Percentiles rank a stretch among this genome's conserved stretches.
Conservation (phyloP, 768 basidiomycete genomes). For the Goffeauzyma gilvescens region DNA sequence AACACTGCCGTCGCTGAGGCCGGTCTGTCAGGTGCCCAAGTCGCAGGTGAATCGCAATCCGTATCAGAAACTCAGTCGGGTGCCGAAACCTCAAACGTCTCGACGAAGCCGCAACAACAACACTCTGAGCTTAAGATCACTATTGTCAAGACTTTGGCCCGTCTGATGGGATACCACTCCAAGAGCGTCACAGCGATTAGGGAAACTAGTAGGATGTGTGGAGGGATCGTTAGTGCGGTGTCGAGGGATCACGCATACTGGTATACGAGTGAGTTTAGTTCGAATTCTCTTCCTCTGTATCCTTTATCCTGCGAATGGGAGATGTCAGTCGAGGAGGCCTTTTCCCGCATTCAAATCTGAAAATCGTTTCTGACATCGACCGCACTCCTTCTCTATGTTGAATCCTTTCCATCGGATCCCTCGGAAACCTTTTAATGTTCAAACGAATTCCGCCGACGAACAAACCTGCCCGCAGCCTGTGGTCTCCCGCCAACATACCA, state of each 20-base stretch:
- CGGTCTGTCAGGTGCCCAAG: too few relatives aligned
- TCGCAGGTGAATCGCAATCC: too few relatives aligned
- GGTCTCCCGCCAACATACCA: slow-evolving; percentile 80
- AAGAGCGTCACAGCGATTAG: slow-evolving; percentile 34
- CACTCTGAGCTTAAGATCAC: slow-evolving; percentile 22
- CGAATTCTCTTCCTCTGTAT: too few relatives aligned
- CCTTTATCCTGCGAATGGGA: too few relatives aligned
- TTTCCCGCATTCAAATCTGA: too few relatives aligned
- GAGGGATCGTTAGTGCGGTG: slow-evolving; percentile 33
- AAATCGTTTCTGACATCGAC: too few relatives aligned
- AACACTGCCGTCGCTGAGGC: neutral
- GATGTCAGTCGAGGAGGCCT: too few relatives aligned
- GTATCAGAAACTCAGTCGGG: too few relatives aligned
- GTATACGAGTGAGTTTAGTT: slow-evolving; percentile 33
- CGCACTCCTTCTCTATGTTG: too few relatives aligned
- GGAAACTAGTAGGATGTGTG: slow-evolving; percentile 34
- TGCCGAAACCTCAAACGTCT: neutral
- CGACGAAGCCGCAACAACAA: neutral
- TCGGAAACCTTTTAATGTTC: too few relatives aligned
- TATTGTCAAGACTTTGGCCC: slow-evolving; percentile 29
- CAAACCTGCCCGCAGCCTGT: slow-evolving; percentile 57
- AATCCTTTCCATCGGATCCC: too few relatives aligned
- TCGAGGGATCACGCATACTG: slow-evolving; percentile 34
- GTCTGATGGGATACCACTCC: slow-evolving; percentile 34
- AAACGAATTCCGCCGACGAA: neutral